Base-by-base conservation (phyloP, 345 rosid species). In the Lenwebbia sp. region DNA sequence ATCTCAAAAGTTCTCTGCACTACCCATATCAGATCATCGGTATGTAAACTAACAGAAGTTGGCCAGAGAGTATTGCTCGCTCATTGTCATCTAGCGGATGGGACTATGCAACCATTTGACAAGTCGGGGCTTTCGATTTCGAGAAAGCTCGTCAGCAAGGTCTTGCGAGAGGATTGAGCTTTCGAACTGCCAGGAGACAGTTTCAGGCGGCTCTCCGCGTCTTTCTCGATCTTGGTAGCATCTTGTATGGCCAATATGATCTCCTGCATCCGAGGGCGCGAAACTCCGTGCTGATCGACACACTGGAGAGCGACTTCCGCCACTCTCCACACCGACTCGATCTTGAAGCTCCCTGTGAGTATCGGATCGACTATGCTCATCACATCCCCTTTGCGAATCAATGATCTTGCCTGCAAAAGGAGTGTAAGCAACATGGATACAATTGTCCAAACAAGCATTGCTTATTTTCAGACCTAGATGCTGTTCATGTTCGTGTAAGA, bases 231-330 rank as follows among this genome's bases (percentile, higher is more conserved):
- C 91, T 93, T 94, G 86, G 88, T 92, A 3, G 99, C 99, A 57
- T 98, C 99, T 86, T 96, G 98, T 84, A 95, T 92, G 0, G 98
- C 96, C 90, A 93, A 41, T 21, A 95, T 93, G 54, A 96, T 91
- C 89, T 98, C 98, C 86, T 94, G 98, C 99, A 98, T 98, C 85
- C 89, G 92, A 51, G 99, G 99, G 86, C 98, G 91, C 5, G 88
- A 91, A 86, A 82, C 88, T 14, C 96, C 93, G 50, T 93, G 92
- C 70, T 90, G 96, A 87, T 95, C 97, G 2, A 98, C 98, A 49
- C 99, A 96, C 83, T 94, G 99, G 88, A 96, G 90, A 1, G 98
- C 98, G 1, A 93, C 91, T 91, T 96, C 99, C 0, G 98, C 98
- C 1, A 96, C 87, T 89, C 98, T 92, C 99, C 99, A 98, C 11